phyloP scores from a whole-genome alignment of 441 rosid species.

The Gossypium schwendimanii region DNA sequence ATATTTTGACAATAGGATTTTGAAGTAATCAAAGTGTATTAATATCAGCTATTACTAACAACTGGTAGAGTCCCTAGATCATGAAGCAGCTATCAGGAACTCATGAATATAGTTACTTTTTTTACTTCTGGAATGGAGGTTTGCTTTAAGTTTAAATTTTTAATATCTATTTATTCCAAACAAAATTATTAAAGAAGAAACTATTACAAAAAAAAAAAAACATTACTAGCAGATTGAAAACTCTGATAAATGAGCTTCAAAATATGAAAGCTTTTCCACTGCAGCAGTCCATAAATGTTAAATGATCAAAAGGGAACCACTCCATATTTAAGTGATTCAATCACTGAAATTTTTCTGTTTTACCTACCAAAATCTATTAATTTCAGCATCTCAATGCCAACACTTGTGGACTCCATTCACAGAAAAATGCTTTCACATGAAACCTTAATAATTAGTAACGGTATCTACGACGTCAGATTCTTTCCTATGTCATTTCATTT shows the following conservation, averaged over 20 bases:
- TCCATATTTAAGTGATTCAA: neutral
- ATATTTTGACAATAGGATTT: neutral
- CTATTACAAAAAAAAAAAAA: neutral
- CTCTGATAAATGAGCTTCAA: neutral
- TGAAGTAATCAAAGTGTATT: neutral
- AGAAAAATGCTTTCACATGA: slow-evolving; percentile 1
- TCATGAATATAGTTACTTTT: neutral
- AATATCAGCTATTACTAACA: neutral
- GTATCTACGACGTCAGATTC: neutral
- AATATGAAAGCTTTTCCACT: neutral
- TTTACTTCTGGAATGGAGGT: neutral
- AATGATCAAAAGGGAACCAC: neutral
- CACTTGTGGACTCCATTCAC: neutral
- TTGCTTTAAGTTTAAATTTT: neutral
- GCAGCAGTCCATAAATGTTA: slow-evolving; percentile 3
- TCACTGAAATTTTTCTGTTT: neutral
- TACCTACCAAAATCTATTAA: neutral
- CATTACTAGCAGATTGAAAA: neutral
- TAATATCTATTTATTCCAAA: neutral
- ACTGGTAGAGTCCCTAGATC: neutral
- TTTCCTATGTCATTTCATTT: neutral
- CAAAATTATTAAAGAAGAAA: neutral
- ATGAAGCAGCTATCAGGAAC: neutral
- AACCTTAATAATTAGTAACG: neutral
- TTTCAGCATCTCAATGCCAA: neutral